These are phyloP conservation scores for Mediolabrus comicus DNA, from an alignment of 108 stramenopile genomes.

Conservation along the genomic window DNA sequence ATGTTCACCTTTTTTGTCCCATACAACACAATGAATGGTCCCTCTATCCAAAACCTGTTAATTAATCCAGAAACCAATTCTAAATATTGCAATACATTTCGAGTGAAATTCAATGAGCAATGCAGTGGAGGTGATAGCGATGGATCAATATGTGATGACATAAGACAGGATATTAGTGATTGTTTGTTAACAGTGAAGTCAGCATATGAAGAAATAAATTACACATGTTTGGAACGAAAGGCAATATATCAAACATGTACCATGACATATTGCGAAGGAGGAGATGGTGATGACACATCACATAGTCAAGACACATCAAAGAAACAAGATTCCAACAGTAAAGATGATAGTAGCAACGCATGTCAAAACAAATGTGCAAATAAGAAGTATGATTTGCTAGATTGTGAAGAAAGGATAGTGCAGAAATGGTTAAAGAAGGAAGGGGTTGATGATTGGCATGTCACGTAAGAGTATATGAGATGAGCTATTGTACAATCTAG, in stretches of 20 bases:
- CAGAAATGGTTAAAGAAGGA: background rate
- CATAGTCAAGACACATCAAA: no score
- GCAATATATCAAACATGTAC: background rate
- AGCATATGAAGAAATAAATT: background rate
- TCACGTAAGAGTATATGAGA: background rate
- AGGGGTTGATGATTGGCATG: background rate
- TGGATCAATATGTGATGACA: background rate
- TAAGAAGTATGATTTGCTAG: background rate
- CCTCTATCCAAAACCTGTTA: background rate
- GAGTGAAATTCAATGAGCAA: background rate
- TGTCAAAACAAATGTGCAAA: background rate
- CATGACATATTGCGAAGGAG: background rate
- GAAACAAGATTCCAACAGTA: background rate
- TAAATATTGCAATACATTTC: background rate
- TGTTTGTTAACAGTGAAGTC: background rate
- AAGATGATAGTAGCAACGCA: background rate
- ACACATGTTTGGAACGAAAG: background rate
- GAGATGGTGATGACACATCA: no score
- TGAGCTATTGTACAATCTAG: no score
- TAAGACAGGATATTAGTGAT: background rate
- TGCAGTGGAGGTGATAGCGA: background rate
- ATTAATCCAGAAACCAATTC: background rate
- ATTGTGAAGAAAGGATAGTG: background rate
- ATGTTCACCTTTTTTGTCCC: background rate
- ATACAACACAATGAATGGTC: background rate